Percentiles rank a stretch among this genome's conserved stretches.
phyloP scores from a whole-genome alignment of 441 rosid species.

The Erodium moschatum region DNA sequence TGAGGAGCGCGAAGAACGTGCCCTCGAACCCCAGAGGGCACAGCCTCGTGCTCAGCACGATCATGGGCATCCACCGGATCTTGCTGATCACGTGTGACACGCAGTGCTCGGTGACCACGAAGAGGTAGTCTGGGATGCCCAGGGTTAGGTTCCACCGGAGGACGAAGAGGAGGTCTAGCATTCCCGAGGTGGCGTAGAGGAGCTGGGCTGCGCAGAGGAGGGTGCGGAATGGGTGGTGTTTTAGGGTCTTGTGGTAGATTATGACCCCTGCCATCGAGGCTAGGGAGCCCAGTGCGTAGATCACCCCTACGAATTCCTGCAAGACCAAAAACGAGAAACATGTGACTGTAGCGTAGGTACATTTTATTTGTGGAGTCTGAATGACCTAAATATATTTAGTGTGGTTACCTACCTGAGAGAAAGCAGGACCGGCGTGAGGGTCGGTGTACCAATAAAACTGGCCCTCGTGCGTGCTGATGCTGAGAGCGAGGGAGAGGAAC shows the following conservation, averaged over 20 bases:
- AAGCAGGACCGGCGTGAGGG: constrained; percentile 64
- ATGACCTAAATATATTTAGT: too few species aligned
- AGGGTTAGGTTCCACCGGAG: constrained; percentile 51
- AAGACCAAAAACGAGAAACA: too few species aligned
- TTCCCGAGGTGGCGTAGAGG: constrained; percentile 50
- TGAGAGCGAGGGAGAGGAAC: constrained; percentile 63
- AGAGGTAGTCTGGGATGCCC: constrained; percentile 66
- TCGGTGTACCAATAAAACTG: constrained; percentile 83
- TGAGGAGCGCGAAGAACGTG: constrained; percentile 69
- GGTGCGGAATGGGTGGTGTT: constrained; percentile 46
- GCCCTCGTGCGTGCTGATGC: constrained; percentile 74
- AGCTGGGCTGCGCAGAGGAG: constrained; percentile 52
- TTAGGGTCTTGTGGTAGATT: constrained; percentile 60
- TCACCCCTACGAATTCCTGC: constrained; percentile 62
- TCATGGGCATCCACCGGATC: constrained; percentile 72
- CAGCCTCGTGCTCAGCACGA: constrained; percentile 56
- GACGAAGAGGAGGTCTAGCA: constrained; percentile 61
- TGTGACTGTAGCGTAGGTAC: too few species aligned
- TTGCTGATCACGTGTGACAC: constrained; percentile 42
- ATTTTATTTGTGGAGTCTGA: too few species aligned
- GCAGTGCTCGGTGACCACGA: constrained; percentile 61
- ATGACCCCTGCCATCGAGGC: constrained; percentile 68
- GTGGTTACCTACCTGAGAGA: constrained; percentile 48
- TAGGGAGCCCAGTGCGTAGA: constrained; percentile 61
- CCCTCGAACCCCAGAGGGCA: constrained; percentile 78